Percentiles rank a stretch among this genome's conserved stretches.
phyloP scores from a whole-genome alignment of 1,284 basidiomycete species.

The Veloboletus limbatus region DNA sequence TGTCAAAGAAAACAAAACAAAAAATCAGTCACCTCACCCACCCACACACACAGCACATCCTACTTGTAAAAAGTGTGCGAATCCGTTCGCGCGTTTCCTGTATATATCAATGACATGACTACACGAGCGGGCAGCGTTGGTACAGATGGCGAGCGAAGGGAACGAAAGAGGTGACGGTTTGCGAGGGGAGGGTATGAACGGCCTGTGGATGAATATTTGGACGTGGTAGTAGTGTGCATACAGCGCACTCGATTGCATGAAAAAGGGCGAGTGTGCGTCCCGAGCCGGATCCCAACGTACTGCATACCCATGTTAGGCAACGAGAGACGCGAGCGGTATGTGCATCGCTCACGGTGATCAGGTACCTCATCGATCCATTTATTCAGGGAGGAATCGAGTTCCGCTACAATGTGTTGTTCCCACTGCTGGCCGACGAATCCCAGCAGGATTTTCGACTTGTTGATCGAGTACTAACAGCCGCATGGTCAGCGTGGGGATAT shows the following conservation, averaged over 20 bases:
- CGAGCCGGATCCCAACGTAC: constrained; percentile 75
- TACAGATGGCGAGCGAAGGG: constrained; percentile 81
- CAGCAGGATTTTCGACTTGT: constrained; percentile 58
- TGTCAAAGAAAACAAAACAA: constrained; percentile 3
- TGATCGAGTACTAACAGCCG: constrained; percentile 78
- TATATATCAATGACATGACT: constrained; percentile 67
- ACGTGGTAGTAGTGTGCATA: constrained; percentile 70
- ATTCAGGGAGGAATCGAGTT: constrained; percentile 74
- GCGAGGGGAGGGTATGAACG: constrained; percentile 72
- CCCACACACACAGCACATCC: constrained; percentile 4
- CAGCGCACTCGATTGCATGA: constrained; percentile 68
- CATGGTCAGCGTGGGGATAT: too few relatives aligned
- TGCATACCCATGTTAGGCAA: constrained; percentile 24
- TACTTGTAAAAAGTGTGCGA: constrained; percentile 44
- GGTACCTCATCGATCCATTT: constrained; percentile 76
- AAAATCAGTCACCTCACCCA: constrained; percentile 16
- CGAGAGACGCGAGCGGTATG: background rate
- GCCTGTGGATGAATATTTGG: constrained; percentile 78
- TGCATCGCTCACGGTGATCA: constrained; percentile 48
- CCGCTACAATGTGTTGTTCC: constrained; percentile 70
- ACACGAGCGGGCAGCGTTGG: constrained; percentile 79
- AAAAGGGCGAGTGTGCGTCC: constrained; percentile 50
- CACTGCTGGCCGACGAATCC: constrained; percentile 59
- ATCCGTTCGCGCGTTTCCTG: constrained; percentile 34
- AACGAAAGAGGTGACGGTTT: constrained; percentile 55